Evolutionary conservation across 2,329 filamentous ascomycete genomes (phyloP).

Genomic region (Exserohilum turcica): DNA sequence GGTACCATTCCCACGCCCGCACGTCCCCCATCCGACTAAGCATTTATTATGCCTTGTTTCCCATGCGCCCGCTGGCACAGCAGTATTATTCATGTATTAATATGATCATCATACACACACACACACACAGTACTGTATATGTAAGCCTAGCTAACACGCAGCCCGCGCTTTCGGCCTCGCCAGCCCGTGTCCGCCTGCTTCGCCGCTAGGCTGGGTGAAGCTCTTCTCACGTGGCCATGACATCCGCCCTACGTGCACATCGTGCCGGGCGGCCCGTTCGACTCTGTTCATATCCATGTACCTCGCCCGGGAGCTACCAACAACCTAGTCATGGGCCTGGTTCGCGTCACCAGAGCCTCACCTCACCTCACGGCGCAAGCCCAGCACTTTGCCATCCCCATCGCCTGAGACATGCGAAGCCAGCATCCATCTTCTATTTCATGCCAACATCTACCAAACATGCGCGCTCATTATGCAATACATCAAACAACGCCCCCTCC

Average conservation of each 20-base stretch:
- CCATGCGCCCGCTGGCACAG: background rate
- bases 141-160: too few relatives aligned
- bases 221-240: constrained; percentile 3
- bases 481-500: constrained; percentile 31
- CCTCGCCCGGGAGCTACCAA: background rate
- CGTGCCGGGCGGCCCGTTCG: background rate
- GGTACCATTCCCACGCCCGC: background rate
- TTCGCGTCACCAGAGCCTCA: background rate
- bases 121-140: too few relatives aligned
- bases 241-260: background rate
- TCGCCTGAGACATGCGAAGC: background rate
- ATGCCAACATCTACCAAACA: constrained; percentile 30
- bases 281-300: background rate
- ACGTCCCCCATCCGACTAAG: background rate
- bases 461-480: constrained; percentile 39
- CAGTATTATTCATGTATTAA: too few relatives aligned
- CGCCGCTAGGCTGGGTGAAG: background rate
- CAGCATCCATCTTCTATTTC: constrained; percentile 23
- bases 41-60: background rate
- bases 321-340: background rate
- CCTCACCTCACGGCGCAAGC: too few relatives aligned
- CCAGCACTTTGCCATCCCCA: background rate
- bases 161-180: background rate
- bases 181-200: background rate
- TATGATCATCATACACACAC: too few relatives aligned